Evolutionary conservation across 176 grass and related monocot genomes (phyloP).

Genomic region (Guadua angustifolia): DNA sequence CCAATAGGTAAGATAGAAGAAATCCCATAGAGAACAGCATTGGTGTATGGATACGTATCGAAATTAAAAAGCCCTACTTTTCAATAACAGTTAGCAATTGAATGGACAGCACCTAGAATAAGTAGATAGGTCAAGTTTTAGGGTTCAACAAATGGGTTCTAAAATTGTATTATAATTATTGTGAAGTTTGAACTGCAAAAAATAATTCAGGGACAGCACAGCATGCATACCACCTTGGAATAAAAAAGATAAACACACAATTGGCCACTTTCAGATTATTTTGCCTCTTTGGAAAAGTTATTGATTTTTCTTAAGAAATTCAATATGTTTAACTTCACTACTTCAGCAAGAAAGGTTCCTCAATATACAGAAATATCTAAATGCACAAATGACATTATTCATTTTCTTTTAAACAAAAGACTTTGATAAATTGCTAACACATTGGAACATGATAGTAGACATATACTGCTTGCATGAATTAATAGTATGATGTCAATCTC

Average conservation of each 20-base stretch:
- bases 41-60: conserved; percentile 11
- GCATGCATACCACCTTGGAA: conserved; percentile 5
- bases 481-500: not conserved
- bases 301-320: not conserved
- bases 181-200: conserved; percentile 7
- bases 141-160: not conserved
- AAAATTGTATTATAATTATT: not conserved
- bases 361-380: not conserved
- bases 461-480: not conserved
- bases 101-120: not conserved
- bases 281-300: not conserved
- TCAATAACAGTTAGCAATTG: conserved; percentile 13
- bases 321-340: not conserved
- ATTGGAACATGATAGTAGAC: not conserved
- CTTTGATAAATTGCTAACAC: not conserved
- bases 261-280: not conserved
- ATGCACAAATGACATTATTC: not conserved
- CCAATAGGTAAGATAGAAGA: not conserved
- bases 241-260: not conserved
- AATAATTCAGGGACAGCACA: not conserved
- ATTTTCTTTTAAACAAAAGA: not conserved
- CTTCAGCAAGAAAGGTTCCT: not conserved
- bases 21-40: not conserved
- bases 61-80: not conserved
- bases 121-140: not conserved